Evolutionary conservation across 768 basidiomycete species (phyloP), one percentile per base, ranked within the genome.

Genomic region (Pulveroboletus sp.): DNA sequence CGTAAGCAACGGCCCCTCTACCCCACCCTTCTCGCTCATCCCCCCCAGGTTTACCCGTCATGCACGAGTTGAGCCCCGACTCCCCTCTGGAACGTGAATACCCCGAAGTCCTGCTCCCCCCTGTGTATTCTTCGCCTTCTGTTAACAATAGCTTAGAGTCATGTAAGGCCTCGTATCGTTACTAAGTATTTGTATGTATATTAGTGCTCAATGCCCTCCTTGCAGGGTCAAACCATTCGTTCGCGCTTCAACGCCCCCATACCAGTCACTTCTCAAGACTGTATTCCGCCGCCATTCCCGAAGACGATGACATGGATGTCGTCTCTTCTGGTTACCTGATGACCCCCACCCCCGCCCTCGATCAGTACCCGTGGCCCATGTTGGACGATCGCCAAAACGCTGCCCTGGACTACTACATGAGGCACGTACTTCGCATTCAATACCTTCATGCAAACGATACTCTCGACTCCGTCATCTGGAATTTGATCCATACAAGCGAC

Each of bases 151-250:
- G 74, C 72, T 71, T 82, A 81, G 80, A 77, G 68, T 60, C 78
- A 78, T 82, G 84, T 85, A 85, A 85, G 84, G 79, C 69, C 61
- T 71, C 78, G 82, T 84, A 83, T 77, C 77, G 73, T 61, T 81
- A 81, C 76, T 82, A 73, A 82, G 76, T 77, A 71, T 74, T 76
- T 81, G 69, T 73, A 78, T 80, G 80, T 82, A 81, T 76, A 62
- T 66, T 69, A 77, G 73, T 78, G 72, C 80, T 84, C 79, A 83
- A 82, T 73, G 71, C 69, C 75, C 74, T 75, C 69, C 66, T 72
- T 76, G 65, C 75, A 80, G 78, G 77, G 78, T 58, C 51, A 53
- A 60, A 57, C 59, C 54, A 59, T 62, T 39, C 58, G 14, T 14
- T 48, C 56, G 49, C 34, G 27, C 66, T 55, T 42, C 66, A 56